Base-by-base conservation (phyloP, 1,284 basidiomycete genomes). In the Bjerkandera adusta region DNA sequence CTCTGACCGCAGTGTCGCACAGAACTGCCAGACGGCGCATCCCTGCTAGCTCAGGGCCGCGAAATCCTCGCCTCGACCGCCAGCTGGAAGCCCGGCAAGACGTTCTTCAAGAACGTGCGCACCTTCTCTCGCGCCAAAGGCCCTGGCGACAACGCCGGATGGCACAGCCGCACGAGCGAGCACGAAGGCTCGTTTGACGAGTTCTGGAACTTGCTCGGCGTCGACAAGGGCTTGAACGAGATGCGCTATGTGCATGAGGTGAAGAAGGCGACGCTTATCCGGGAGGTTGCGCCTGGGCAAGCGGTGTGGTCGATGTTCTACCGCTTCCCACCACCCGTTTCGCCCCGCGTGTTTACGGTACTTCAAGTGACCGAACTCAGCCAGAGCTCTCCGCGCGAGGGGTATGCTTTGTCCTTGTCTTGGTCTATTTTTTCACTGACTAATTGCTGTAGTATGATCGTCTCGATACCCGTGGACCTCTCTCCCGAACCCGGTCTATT, bases 271-370 rank as follows among this genome's bases (percentile, higher is more conserved):
- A 72, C 73, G 3, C 69, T 77, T 51, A 67, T 89, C 55, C 81
- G 83, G 60, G 70, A 73, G 26, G 63, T 88, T 32, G 85, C 85
- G 3, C 68, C 76, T 10, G 80, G 72, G 2, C 77, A 83, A 46
- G 68, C 73, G 18, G 80, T 89, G 48, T 89, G 85, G 86, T 77
- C 83, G 0, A 56, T 85, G 49, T 79, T 80, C 60, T 90, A 90
- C 64, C 82, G 73, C 4, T 85, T 89, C 62, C 69, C 77, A 1
- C 75, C 83, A 2, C 79, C 83, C 0, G 67, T 90, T n/a, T 83
- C 85, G 3, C 79, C 85, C 7, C 78, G 88, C 11, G 75, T 86
- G 16, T 90, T 89, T 63, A 89, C 86, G 1, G 83, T 84, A 24
- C 64, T 89, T 22, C 85, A 88, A 60, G 75, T 82, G 13, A 70